Conservation (phyloP, 352 stramenopile species). For the Thraustochytrium striatum region DNA sequence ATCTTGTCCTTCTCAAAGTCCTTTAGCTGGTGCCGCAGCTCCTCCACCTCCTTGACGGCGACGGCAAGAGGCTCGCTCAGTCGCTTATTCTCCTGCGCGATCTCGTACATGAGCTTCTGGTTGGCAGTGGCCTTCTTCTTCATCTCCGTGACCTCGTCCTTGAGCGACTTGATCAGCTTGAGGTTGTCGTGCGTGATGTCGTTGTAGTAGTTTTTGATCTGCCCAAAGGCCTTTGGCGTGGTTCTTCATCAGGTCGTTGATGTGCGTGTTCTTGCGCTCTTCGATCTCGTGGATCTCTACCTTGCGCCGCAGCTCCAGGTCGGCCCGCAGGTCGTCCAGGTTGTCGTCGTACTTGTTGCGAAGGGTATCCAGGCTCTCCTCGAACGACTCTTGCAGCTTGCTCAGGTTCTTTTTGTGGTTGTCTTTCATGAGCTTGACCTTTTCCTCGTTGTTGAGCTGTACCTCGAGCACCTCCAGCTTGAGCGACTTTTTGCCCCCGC, state of each 20-base stretch:
- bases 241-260: conserved; percentile 89
- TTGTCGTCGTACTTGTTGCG: conserved; percentile 67
- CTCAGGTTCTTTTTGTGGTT: conserved; percentile 84
- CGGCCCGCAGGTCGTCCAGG: conserved; percentile 68
- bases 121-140: conserved; percentile 82
- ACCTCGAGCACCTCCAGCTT: conserved; percentile 74
- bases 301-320: conserved; percentile 82
- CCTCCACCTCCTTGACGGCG: conserved; percentile 78
- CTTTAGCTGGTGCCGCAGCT: conserved; percentile 77
- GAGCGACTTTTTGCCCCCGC: conserved; percentile 67
- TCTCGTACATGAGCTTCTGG: conserved; percentile 85
- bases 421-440: conserved; percentile 80
- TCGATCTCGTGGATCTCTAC: conserved; percentile 87
- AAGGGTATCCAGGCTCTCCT: conserved; percentile 72
- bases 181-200: conserved; percentile 89
- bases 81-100: conserved; percentile 83
- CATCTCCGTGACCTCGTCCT: conserved; percentile 84
- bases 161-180: conserved; percentile 81
- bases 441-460: conserved; percentile 75
- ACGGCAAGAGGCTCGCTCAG: conserved; percentile 76
- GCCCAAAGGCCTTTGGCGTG: conserved; percentile 82
- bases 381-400: conserved; percentile 82
- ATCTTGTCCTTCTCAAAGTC: conserved; percentile 84
- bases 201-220: conserved; percentile 94
- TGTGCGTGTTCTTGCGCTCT: conserved; percentile 89